Evolutionary conservation across 352 stramenopile genomes (phyloP).

Genomic region (Phytopythium cucurbitacearum): DNA sequence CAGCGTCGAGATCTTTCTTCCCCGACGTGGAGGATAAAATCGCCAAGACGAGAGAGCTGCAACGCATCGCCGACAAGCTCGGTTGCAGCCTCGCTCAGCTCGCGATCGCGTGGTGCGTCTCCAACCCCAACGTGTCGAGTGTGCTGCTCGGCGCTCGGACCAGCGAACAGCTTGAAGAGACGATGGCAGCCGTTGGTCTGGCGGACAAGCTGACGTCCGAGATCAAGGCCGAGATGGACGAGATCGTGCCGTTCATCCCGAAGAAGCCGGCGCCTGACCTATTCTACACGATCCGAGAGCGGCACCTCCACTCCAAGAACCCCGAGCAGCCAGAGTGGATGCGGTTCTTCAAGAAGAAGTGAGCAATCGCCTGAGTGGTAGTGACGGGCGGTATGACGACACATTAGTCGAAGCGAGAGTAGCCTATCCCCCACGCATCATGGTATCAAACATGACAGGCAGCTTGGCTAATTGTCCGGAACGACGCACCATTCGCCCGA

Average conservation of each 20-base stretch:
- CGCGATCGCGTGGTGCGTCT: slow-evolving; percentile 33
- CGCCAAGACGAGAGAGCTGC: slow-evolving; percentile 22
- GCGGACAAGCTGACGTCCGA: slow-evolving; percentile 34
- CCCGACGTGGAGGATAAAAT: slow-evolving; percentile 23
- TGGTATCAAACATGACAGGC: too few relatives aligned
- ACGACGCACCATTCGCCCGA: too few relatives aligned
- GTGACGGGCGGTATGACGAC: too few relatives aligned
- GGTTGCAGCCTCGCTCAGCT: slow-evolving; percentile 41
- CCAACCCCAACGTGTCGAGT: slow-evolving; percentile 42
- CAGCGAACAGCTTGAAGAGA: slow-evolving; percentile 40
- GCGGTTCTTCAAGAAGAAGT: too few relatives aligned
- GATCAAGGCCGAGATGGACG: slow-evolving; percentile 35
- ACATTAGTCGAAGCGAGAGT: too few relatives aligned
- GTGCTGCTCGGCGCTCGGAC: slow-evolving; percentile 37
- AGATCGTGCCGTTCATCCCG: slow-evolving; percentile 13
- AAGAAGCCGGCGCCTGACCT: slow-evolving; percentile 3
- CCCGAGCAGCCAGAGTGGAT: too few relatives aligned
- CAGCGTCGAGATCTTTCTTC: slow-evolving; percentile 6
- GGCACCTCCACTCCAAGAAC: too few relatives aligned
- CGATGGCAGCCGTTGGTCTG: slow-evolving; percentile 35
- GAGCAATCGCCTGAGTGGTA: too few relatives aligned
- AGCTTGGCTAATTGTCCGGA: too few relatives aligned
- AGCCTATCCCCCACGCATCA: too few relatives aligned
- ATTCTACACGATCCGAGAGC: not conserved
- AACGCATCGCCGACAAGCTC: slow-evolving; percentile 38